Base-by-base conservation (phyloP, 2,329 filamentous ascomycete species). In the Lizonia empirigonia region DNA sequence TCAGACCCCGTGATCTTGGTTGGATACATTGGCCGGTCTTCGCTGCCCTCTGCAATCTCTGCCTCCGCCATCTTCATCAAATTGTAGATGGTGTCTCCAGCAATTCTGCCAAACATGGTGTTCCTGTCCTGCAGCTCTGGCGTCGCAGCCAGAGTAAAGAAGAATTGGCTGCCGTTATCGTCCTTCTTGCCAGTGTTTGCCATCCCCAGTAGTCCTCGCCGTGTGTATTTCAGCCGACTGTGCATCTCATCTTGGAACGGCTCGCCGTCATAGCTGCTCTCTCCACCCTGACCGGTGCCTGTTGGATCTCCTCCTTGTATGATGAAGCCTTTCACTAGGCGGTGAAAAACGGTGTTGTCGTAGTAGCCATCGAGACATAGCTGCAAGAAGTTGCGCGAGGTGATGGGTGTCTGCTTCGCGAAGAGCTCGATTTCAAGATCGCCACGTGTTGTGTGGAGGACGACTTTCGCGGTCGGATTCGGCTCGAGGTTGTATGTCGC, bases 331-430 rank as follows among this genome's bases (percentile, higher is more conserved):
- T 92, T 90, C 0, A 96, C 87, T 5, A 97, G 81, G 19, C 94
- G 90, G 77, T 99, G 94, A 77, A 99, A 99, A 56, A 94, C 87
- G 0, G 92, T 97, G 69, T 88, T 86, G 65, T 91, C 87, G 78
- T 97, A 99, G 79, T 97, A 97, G 62, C 91, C 91, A 71, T 99
- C 92, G 62, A 97, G 83, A 70, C 90, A 94, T 68, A 92, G 88
- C 74, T 99, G 94, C 29, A 99, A 82, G 75, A 99, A 99, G 78
- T 97, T 97, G 63, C 93, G 91, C 69, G 88, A 91, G 20, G 94
- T 89, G 56, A 97, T 81, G 7, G 94, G 94, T 0, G 90, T 89
- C 75, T 99, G 94, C 70, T 94, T 94, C 15, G 92, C 92, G 79
- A 96, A 99, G 50, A 99, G 86, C 74, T 96, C 91, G 74, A 99